Percentiles rank a stretch among this genome's conserved stretches.
These are phyloP conservation scores for Castanospermum australe DNA, from an alignment of 306 rosid species.

Conservation along the genomic window DNA sequence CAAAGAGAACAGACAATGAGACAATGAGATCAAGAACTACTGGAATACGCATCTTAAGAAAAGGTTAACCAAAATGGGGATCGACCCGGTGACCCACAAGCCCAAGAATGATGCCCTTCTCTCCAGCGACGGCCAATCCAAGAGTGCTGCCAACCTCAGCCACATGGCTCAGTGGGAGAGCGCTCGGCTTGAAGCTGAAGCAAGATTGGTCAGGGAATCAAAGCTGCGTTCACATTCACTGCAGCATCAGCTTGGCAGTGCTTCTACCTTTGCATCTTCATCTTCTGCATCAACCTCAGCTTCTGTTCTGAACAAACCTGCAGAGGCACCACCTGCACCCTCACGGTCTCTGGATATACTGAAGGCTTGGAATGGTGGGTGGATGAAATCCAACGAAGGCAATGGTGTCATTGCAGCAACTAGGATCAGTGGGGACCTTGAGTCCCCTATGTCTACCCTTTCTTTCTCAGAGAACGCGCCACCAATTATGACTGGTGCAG, in stretches of 20 bases:
- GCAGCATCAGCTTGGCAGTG: constrained; percentile 38
- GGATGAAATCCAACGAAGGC: constrained; percentile 44
- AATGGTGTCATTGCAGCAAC: neutral
- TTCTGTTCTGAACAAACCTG: constrained; percentile 5
- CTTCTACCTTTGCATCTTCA: constrained; percentile 35
- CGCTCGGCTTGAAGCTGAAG: constrained; percentile 98
- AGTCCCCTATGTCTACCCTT: constrained; percentile 84
- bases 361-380: constrained; percentile 47
- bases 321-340: constrained; percentile 19
- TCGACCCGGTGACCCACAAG: constrained; percentile 95
- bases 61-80: constrained; percentile 92
- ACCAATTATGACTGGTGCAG: constrained; percentile 30
- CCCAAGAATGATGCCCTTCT: constrained; percentile 77
- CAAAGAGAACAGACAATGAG: constrained; percentile 95
- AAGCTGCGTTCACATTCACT: constrained; percentile 64
- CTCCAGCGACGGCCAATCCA: constrained; percentile 70
- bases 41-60: constrained; percentile 99
- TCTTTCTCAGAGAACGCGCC: constrained; percentile 64
- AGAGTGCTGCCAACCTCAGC: constrained; percentile 83
- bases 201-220: constrained; percentile 90
- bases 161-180: constrained; percentile 99
- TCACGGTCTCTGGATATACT: constrained; percentile 29
- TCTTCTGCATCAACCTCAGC: constrained; percentile 42
- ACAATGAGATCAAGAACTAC: constrained; percentile 93
- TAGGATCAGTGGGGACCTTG: constrained; percentile 50